These are phyloP conservation scores for Juncus inflexus DNA, from an alignment of 176 grass and related monocot species.

Conservation along the genomic window DNA sequence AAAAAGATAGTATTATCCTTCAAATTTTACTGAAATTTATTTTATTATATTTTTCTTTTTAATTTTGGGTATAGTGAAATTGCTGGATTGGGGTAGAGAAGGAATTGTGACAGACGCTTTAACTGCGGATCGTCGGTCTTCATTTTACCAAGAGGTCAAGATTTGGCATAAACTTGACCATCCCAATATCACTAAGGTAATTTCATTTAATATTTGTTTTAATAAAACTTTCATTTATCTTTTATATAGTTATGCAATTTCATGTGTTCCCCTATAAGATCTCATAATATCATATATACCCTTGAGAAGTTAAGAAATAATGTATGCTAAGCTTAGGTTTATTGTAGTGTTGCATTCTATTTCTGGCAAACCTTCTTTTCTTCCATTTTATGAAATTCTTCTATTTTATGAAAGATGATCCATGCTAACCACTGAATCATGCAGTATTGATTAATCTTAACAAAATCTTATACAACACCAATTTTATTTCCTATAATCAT, in stretches of 20 bases:
- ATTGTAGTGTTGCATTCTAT: too few relatives aligned
- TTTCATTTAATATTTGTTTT: not conserved
- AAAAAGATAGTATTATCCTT: not conserved
- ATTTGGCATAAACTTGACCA: conserved; percentile 85
- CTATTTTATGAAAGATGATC: too few relatives aligned
- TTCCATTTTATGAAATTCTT: too few relatives aligned
- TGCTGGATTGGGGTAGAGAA: conserved; percentile 70
- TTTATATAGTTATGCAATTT: not conserved
- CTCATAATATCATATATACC: conserved; percentile 30
- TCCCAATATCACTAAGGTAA: conserved; percentile 80
- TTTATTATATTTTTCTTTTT: not conserved
- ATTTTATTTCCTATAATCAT: too few relatives aligned
- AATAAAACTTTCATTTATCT: not conserved
- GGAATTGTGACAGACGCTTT: conserved; percentile 31
- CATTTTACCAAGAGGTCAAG: conserved; percentile 74
- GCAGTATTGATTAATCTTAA: too few relatives aligned
- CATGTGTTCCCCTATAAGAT: conserved; percentile 22
- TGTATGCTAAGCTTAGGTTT: conserved; percentile 22
- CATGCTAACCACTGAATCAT: too few relatives aligned
- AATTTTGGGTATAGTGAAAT: conserved; percentile 55
- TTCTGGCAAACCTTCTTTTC: too few relatives aligned
- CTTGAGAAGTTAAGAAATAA: not conserved
- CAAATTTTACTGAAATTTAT: not conserved
- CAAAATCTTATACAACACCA: too few relatives aligned
- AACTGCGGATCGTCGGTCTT: conserved; percentile 47